Percentiles rank a stretch among this genome's conserved stretches.
phyloP scores from a whole-genome alignment of 2,329 filamentous ascomycete species.

The Microdochium nivale region DNA sequence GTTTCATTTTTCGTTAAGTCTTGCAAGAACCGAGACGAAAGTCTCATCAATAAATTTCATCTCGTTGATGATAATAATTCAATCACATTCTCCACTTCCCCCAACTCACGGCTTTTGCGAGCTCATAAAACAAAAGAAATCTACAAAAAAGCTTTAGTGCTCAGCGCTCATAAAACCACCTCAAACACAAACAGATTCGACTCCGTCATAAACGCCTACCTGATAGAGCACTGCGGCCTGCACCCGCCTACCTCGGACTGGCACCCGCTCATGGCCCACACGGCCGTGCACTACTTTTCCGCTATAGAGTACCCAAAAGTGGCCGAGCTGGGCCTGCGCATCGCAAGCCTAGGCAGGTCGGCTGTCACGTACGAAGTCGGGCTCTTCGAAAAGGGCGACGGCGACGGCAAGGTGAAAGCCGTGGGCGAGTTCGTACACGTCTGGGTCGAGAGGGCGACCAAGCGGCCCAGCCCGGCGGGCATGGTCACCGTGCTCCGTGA shows the following conservation, averaged over 20 bases:
- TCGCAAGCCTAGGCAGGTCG: constrained; percentile 75
- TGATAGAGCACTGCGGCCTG: constrained; percentile 70
- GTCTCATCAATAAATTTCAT: not conserved
- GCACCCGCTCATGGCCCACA: constrained; percentile 78
- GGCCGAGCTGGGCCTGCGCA: constrained; percentile 72
- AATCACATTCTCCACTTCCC: too few species aligned
- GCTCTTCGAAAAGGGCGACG: constrained; percentile 64
- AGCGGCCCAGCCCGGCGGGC: constrained; percentile 56
- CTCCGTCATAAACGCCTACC: constrained; percentile 80
- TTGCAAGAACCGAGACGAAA: not conserved
- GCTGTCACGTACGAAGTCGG: constrained; percentile 88
- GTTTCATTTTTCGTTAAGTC: not conserved
- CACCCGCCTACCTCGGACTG: constrained; percentile 61
- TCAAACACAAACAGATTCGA: constrained; percentile 53
- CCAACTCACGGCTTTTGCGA: too few species aligned
- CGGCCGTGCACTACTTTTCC: constrained; percentile 77
- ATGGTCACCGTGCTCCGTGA: constrained; percentile 52
- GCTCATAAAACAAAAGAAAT: too few species aligned
- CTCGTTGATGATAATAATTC: too few species aligned
- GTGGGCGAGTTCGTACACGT: constrained; percentile 85
- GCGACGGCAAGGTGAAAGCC: constrained; percentile 61
- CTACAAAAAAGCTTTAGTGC: too few species aligned
- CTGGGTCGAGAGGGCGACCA: constrained; percentile 69
- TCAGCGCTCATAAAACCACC: too few species aligned
- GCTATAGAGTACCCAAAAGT: constrained; percentile 75